Percentiles rank a stretch among this genome's conserved stretches.
These are phyloP conservation scores for Candida ovalis DNA, from an alignment of 805 yeast genomes.

Conservation along the genomic window DNA sequence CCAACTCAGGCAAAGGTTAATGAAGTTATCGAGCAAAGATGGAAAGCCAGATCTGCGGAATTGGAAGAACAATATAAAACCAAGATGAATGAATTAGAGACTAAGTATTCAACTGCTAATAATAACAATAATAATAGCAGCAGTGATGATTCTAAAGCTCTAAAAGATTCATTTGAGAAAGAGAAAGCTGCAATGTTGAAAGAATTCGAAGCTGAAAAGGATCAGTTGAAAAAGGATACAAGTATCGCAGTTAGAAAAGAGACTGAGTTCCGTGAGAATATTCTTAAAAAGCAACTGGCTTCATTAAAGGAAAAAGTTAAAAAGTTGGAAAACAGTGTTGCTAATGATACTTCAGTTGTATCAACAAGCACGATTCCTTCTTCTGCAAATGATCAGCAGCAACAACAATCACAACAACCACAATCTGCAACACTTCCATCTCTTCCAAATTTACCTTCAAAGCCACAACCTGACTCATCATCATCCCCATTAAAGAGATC, in stretches of 20 bases:
- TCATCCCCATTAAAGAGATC: slow-evolving; percentile 15
- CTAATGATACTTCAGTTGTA: not conserved
- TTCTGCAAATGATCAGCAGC: not conserved
- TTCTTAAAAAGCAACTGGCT: slow-evolving; percentile 52
- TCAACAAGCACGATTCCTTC: not conserved
- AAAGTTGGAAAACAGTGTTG: slow-evolving; percentile 9
- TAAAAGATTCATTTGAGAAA: slow-evolving; percentile 9
- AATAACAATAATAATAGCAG: not conserved
- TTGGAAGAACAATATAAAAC: slow-evolving; percentile 29
- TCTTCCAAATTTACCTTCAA: slow-evolving; percentile 3
- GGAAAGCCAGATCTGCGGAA: slow-evolving; percentile 32
- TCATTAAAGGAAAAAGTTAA: slow-evolving; percentile 40
- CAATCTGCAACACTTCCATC: not conserved
- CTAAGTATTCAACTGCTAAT: slow-evolving; percentile 1
- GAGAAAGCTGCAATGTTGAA: slow-evolving; percentile 17
- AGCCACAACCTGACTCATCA: not conserved
- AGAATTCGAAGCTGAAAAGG: slow-evolving; percentile 25
- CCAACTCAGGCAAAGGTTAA: slow-evolving; percentile 36
- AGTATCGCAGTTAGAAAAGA: slow-evolving; percentile 52
- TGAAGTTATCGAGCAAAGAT: slow-evolving; percentile 33
- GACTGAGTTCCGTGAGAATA: slow-evolving; percentile 52
- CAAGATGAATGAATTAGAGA: slow-evolving; percentile 22
- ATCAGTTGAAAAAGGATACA: slow-evolving; percentile 41
- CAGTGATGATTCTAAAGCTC: too few relatives aligned
- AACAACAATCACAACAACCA: not conserved